A percentile compares a stretch with the other conserved stretches of the same genome.
phyloP scores from a whole-genome alignment of 352 stramenopile genomes.

The Blastocystis sp. region DNA sequence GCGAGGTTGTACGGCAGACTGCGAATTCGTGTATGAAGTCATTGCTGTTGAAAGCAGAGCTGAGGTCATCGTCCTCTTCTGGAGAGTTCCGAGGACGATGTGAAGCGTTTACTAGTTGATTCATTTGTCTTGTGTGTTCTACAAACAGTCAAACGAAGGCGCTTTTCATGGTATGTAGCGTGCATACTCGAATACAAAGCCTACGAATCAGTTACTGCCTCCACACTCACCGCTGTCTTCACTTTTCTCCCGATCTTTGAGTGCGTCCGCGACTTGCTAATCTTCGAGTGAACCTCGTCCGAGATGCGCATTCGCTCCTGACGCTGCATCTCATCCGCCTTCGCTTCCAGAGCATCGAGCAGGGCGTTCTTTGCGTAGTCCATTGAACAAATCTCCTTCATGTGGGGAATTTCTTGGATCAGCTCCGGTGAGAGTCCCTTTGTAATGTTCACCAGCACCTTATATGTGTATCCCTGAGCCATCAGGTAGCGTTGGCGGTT shows the following conservation, averaged over 20 bases:
- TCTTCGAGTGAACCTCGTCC: not conserved
- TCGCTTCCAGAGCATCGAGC: not conserved
- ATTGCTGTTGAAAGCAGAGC: conserved; percentile 21
- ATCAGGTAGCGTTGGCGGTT: conserved; percentile 98
- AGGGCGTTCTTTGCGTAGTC: not conserved
- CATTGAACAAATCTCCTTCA: not conserved
- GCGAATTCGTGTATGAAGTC: conserved; percentile 19
- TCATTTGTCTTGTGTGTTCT: not conserved
- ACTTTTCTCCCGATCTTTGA: not conserved
- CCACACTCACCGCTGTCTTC: not conserved
- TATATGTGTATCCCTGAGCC: conserved; percentile 99
- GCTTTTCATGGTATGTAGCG: not conserved
- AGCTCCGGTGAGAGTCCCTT: conserved; percentile 26
- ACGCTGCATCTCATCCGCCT: not conserved
- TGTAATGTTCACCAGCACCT: conserved; percentile 81
- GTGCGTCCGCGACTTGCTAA: not conserved
- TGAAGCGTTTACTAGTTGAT: conserved; percentile 38
- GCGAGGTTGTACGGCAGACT: not conserved
- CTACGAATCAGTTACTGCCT: not conserved
- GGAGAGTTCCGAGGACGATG: conserved; percentile 43
- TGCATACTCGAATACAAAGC: not conserved
- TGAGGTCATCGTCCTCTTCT: not conserved
- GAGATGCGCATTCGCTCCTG: not conserved
- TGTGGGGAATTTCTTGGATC: not conserved
- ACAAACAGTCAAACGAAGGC: not conserved